phyloP scores from a whole-genome alignment of 495 filamentous ascomycete species.

The Tuber magnatum region DNA sequence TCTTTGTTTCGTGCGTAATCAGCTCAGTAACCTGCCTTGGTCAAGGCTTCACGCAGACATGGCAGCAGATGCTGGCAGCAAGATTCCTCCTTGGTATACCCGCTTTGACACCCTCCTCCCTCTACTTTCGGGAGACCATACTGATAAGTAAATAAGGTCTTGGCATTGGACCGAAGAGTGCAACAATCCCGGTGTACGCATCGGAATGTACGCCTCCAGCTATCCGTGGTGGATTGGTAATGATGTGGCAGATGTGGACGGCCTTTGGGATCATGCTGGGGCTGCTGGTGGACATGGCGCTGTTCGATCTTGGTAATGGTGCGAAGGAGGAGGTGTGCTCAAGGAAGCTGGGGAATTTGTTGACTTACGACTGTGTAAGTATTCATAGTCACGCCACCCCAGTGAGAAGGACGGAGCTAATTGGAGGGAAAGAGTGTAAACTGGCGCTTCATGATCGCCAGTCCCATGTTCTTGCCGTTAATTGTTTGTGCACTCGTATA shows the following conservation, averaged over 20 bases:
- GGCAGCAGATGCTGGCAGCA: constrained; percentile 54
- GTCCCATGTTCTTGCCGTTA: constrained; percentile 64
- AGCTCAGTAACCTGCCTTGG: constrained; percentile 64
- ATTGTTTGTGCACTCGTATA: constrained; percentile 62
- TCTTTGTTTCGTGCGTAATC: constrained; percentile 57
- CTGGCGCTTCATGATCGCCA: constrained; percentile 77
- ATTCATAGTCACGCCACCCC: not conserved
- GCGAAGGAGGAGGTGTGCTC: constrained; percentile 41
- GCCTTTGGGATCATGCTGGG: constrained; percentile 75
- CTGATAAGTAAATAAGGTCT: constrained; percentile 53
- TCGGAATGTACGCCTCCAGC: constrained; percentile 64
- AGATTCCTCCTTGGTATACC: constrained; percentile 41
- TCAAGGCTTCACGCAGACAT: constrained; percentile 63
- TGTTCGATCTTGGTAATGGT: constrained; percentile 54
- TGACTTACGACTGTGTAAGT: constrained; percentile 40
- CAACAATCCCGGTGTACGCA: constrained; percentile 70
- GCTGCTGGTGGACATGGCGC: constrained; percentile 60
- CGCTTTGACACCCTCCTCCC: constrained; percentile 54
- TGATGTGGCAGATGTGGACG: constrained; percentile 82
- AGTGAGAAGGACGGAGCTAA: constrained; percentile 33
- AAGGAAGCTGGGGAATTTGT: not conserved
- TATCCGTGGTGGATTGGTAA: constrained; percentile 66
- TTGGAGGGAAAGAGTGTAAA: constrained; percentile 53
- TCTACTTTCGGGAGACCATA: constrained; percentile 51
- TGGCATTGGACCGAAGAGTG: constrained; percentile 72